Conservation (phyloP, 768 basidiomycete species). For the Candolleomyces eurysporus region DNA sequence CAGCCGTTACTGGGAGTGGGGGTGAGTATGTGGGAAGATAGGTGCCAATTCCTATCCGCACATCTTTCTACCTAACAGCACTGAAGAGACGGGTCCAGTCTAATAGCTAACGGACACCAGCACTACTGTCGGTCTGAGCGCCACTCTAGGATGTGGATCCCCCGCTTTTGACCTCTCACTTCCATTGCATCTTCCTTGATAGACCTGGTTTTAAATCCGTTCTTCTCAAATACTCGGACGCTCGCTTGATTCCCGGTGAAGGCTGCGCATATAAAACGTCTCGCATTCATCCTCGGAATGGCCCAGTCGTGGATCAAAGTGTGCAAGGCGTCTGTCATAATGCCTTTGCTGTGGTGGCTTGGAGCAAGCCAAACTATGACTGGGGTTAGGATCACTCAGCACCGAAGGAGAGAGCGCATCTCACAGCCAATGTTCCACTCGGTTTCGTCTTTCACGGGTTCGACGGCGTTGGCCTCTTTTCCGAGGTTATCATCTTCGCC, state of each 20-base stretch:
- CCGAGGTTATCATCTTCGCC: background rate
- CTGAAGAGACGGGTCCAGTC: too few species aligned
- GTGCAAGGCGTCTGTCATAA: conserved; percentile 67
- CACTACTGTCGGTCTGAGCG: background rate
- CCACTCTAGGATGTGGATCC: conserved; percentile 36
- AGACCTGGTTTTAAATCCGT: conserved; percentile 46
- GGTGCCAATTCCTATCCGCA: too few species aligned
- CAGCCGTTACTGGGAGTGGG: too few species aligned
- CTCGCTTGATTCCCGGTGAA: conserved; percentile 59
- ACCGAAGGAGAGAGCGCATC: conserved; percentile 13
- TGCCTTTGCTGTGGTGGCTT: conserved; percentile 63
- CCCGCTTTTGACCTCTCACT: conserved; percentile 35
- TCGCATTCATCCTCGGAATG: conserved; percentile 61
- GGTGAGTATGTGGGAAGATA: too few species aligned
- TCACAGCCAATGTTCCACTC: conserved; percentile 63
- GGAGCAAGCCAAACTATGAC: conserved; percentile 51
- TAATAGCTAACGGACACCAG: background rate
- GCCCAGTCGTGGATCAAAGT: conserved; percentile 58
- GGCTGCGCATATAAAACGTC: conserved; percentile 40
- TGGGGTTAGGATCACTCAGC: conserved; percentile 20
- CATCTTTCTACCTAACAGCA: too few species aligned
- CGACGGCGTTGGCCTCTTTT: background rate
- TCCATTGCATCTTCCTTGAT: conserved; percentile 36
- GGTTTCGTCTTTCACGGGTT: conserved; percentile 27
- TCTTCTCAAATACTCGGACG: conserved; percentile 64